phyloP scores from a whole-genome alignment of 108 stramenopile species.

The Poteriospumella lacustris region DNA sequence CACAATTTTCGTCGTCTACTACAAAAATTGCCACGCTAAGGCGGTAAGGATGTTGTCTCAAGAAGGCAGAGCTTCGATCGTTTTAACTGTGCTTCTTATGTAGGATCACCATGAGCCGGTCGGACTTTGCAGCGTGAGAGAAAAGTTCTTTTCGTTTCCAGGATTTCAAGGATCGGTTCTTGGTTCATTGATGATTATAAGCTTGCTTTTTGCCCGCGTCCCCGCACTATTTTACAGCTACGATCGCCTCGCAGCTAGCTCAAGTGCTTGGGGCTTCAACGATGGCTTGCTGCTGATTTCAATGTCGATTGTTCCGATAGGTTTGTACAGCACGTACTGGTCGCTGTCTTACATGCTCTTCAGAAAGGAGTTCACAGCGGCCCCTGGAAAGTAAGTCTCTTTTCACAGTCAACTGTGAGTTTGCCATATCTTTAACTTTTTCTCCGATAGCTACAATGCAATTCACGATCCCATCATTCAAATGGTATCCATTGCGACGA shows the following conservation, averaged over 20 bases:
- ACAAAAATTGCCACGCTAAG: neutral
- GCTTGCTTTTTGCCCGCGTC: slow-evolving; percentile 1
- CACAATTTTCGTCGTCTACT: slow-evolving; percentile 11
- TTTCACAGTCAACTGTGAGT: neutral
- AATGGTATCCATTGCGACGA: slow-evolving; percentile 9
- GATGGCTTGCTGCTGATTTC: neutral
- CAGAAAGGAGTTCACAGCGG: slow-evolving; percentile 14
- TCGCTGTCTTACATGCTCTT: slow-evolving; percentile 14
- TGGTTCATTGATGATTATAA: neutral
- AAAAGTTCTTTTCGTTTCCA: slow-evolving; percentile 17
- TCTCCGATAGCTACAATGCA: slow-evolving; percentile 5
- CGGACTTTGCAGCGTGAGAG: neutral
- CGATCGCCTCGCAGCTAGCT: neutral
- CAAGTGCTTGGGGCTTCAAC: neutral
- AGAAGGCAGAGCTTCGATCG: neutral
- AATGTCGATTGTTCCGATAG: slow-evolving; percentile 12
- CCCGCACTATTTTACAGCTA: slow-evolving; percentile 13
- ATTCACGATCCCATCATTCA: slow-evolving; percentile 21
- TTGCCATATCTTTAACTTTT: neutral
- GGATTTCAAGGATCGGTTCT: neutral
- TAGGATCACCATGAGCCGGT: neutral
- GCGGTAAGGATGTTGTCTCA: neutral
- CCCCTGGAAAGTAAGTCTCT: slow-evolving; percentile 20
- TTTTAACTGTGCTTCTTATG: neutral
- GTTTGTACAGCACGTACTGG: neutral